phyloP scores from a whole-genome alignment of 345 rosid species.

The Bruguiera parviflora region DNA sequence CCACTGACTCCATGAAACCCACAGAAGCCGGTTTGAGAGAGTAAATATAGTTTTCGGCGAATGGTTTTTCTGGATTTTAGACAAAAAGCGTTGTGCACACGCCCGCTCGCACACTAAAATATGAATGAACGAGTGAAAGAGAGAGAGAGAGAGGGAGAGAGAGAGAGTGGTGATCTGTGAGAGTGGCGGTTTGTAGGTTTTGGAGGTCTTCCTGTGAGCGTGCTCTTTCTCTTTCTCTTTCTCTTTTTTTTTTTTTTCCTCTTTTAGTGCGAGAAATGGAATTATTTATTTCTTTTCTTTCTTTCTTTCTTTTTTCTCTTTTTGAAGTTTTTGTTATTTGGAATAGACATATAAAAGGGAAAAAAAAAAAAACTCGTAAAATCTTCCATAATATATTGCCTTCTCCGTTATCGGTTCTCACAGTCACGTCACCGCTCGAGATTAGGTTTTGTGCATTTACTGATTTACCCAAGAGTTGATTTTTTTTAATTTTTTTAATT shows the following conservation, averaged over 20 bases:
- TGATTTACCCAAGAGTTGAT: too few species aligned
- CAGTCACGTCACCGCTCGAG: too few species aligned
- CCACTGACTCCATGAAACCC: background rate
- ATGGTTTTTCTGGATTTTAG: constrained; percentile 15
- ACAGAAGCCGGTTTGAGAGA: background rate
- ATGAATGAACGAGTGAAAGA: background rate
- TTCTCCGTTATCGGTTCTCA: too few species aligned
- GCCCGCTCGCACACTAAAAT: too few species aligned
- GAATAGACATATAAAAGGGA: too few species aligned
- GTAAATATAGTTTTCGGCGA: constrained; percentile 1
- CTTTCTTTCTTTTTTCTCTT: too few species aligned
- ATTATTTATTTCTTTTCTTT: too few species aligned
- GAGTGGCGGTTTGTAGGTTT: constrained; percentile 14
- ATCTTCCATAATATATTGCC: too few species aligned
- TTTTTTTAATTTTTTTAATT: too few species aligned
- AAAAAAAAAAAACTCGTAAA: too few species aligned
- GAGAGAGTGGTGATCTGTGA: constrained; percentile 2
- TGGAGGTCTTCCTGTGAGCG: constrained; percentile 6
- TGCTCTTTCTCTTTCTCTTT: background rate
- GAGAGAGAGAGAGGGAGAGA: background rate
- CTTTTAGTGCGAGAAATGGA: background rate
- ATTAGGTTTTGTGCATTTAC: too few species aligned
- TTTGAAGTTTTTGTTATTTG: too few species aligned
- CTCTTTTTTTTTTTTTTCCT: background rate
- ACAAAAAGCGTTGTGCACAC: background rate